Conservation (phyloP, 306 rosid genomes). For the Senna siamea region DNA sequence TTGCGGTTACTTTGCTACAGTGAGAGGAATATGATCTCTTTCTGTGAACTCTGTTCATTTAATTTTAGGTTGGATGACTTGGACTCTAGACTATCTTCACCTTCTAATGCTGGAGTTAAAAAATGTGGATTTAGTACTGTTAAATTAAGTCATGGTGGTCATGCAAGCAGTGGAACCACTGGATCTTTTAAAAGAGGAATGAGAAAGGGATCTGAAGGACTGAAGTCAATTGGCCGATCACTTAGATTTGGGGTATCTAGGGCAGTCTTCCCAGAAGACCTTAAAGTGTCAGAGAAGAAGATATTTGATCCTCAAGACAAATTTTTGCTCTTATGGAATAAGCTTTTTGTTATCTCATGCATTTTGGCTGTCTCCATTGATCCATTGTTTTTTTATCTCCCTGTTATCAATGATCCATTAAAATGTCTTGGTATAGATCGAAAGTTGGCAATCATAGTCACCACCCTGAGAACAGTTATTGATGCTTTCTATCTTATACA, state of each 20-base stretch:
- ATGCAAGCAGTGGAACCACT: slow-evolving; percentile 65
- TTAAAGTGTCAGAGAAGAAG: slow-evolving; percentile 84
- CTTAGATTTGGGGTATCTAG: slow-evolving; percentile 86
- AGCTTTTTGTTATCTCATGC: slow-evolving; percentile 80
- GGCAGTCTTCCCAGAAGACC: slow-evolving; percentile 96
- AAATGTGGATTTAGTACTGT: slow-evolving; percentile 73
- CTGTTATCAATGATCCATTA: slow-evolving; percentile 61
- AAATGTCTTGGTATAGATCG: slow-evolving; percentile 83
- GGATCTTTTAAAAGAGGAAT: slow-evolving; percentile 89
- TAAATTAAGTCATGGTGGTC: slow-evolving; percentile 63
- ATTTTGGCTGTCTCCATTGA: slow-evolving; percentile 88
- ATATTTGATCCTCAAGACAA: slow-evolving; percentile 95
- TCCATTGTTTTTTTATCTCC: slow-evolving; percentile 91
- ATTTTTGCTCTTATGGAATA: slow-evolving; percentile 83
- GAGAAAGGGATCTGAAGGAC: slow-evolving; percentile 94
- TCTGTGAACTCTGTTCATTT: slow-evolving; percentile 30
- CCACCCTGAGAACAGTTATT: slow-evolving; percentile 79
- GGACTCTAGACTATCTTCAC: slow-evolving; percentile 75
- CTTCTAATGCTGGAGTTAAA: slow-evolving; percentile 70
- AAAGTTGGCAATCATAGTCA: slow-evolving; percentile 74
- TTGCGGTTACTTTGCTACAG: slow-evolving; percentile 29
- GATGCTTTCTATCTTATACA: slow-evolving; percentile 87
- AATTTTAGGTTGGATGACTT: slow-evolving; percentile 77
- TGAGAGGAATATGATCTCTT: slow-evolving; percentile 35
- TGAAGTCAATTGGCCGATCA: slow-evolving; percentile 85